Base-by-base conservation (phyloP, 345 rosid species). In the Laguncularia racemosa region DNA sequence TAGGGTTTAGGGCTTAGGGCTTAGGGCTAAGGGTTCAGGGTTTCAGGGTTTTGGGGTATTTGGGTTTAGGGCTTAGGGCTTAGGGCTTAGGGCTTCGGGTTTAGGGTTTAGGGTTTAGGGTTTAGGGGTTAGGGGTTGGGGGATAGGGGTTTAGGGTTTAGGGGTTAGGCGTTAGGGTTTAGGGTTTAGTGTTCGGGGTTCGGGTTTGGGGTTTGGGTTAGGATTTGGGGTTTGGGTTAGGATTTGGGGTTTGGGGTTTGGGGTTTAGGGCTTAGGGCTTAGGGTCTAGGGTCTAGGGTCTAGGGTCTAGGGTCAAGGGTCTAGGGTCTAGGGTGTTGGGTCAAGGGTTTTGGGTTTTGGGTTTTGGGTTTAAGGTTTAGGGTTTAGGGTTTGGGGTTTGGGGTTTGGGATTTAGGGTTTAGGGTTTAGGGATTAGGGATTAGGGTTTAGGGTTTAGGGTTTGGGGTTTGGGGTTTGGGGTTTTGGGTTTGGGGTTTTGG, bases 21-120 rank as follows among this genome's bases (percentile, higher is more conserved):
- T 50, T 14, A 23, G 58, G 58, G 18, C 38, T 45, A n/a, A 50
- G 53, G 53, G 53, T 50, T 50, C 18, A 50, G 53, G 53, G 53
- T 50, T 50, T 50, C n/a, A 50, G 53, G 53, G 53, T 50, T 50
- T 50, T 14, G 53, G 53, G 53, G 15, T 50, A 43, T 56, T 56
- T 43, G 60, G 53, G 53, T 50, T 50, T 50, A 50, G 53, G 53
- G 53, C 18, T 50, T 50, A 14, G 20, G 53, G 53, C 12, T 50
- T 50, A 14, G 20, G 53, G 53, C 12, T 50, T 50, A 14, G 20
- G 53, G 53, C 12, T 50, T 56, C 18, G 38, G 60, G 60, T 40
- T 56, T 56, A 21, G 20, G 53, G 53, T 15, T 50, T 50, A 14
- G 20, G 53, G 53, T 15, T 50, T 50, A 14, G 20, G 53, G 53